These are phyloP conservation scores for Vitis cinerea DNA, from an alignment of 164 flowering plant species.

Conservation along the genomic window DNA sequence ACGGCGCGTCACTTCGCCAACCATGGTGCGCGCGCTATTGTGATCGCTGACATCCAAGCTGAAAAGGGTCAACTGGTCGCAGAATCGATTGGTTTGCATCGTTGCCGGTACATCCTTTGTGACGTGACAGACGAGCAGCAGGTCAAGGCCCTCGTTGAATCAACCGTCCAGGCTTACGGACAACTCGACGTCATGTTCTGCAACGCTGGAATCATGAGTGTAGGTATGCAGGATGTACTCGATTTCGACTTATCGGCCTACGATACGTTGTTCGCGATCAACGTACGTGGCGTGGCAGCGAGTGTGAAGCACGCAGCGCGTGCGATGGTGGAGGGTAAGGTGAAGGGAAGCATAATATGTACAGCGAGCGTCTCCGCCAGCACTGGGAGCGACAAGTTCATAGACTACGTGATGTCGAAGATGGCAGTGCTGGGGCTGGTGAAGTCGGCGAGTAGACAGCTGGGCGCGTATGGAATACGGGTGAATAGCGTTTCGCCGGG, in stretches of 20 bases:
- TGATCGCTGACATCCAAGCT: conserved; percentile 30
- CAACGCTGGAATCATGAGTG: no score
- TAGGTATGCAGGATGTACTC: conserved; percentile 7
- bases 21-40: conserved; percentile 17
- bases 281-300: conserved; percentile 16
- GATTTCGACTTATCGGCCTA: conserved; percentile 4
- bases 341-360: conserved; percentile 17
- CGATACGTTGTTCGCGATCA: conserved; percentile 8
- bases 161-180: conserved; percentile 15
- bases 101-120: conserved; percentile 19
- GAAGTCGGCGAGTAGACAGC: conserved; percentile 5
- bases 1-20: conserved; percentile 21
- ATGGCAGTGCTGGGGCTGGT: conserved; percentile 16
- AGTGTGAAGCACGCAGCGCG: conserved; percentile 18
- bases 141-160: conserved; percentile 11
- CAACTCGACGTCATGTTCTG: conserved; percentile 18
- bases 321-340: conserved; percentile 17
- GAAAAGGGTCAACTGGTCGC: conserved; percentile 14
- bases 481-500: conserved; percentile 15
- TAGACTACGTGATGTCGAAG: conserved; percentile 15
- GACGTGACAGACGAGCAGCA: conserved; percentile 29
- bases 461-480: conserved; percentile 4
- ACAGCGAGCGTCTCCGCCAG: conserved; percentile 13
- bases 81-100: conserved; percentile 11
- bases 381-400: not conserved